Evolutionary conservation across 2,329 filamentous ascomycete genomes (phyloP).

Genomic region (Scytalidium sp.): DNA sequence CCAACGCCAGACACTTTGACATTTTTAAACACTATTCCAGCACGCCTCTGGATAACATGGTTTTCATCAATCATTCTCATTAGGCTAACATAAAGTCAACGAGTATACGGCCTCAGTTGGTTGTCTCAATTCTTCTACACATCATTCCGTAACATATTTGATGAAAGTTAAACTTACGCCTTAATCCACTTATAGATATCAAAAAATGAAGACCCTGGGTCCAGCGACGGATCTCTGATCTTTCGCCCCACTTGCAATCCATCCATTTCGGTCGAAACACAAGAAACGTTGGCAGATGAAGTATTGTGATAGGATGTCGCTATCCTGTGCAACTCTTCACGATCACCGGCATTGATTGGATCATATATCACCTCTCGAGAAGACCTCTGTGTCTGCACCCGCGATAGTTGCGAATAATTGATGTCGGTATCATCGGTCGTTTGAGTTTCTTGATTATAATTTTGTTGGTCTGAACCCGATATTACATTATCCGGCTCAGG

Average conservation of each 20-base stretch:
- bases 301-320: slow-evolving; percentile 7
- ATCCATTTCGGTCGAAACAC: too few relatives aligned
- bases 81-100: slow-evolving; percentile 12
- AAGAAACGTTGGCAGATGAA: too few relatives aligned
- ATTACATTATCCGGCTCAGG: too few relatives aligned
- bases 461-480: too few relatives aligned
- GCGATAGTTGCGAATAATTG: neutral
- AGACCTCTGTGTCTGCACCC: slow-evolving; percentile 13
- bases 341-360: slow-evolving; percentile 20
- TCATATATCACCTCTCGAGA: slow-evolving; percentile 17
- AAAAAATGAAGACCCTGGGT: slow-evolving; percentile 49
- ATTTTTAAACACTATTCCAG: slow-evolving; percentile 62
- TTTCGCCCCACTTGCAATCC: slow-evolving; percentile 21
- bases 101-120: too few relatives aligned
- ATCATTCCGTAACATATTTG: slow-evolving; percentile 22
- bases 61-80: slow-evolving; percentile 51
- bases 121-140: too few relatives aligned
- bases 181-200: slow-evolving; percentile 50
- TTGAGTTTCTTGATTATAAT: too few relatives aligned
- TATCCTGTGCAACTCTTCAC: slow-evolving; percentile 21
- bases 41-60: slow-evolving; percentile 48
- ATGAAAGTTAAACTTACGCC: slow-evolving; percentile 28
- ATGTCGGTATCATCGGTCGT: too few relatives aligned
- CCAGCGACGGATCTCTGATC: slow-evolving; percentile 45
- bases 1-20: slow-evolving; percentile 67